Evolutionary conservation across 345 rosid genomes (phyloP), one percentile per base, ranked within the genome.

Genomic region (Geranium rotundifolium): DNA sequence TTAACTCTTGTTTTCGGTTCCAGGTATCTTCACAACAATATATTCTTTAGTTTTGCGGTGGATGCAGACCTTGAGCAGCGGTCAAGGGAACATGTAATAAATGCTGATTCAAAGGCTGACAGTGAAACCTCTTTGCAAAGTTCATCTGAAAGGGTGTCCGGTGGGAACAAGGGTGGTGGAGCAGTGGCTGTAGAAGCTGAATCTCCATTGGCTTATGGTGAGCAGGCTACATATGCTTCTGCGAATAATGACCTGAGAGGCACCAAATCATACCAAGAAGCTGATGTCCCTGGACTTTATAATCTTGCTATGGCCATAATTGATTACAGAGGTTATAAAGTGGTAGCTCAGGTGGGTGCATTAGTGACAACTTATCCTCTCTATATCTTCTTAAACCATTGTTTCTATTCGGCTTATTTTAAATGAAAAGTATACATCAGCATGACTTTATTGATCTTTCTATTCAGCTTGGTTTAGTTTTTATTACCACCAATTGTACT

Each of bases 11-110:
- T 70, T 67, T 62, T 68, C 75, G 67, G 16, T 69, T 70, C 71
- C 71, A 95, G 99, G 99, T 95, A 95, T 80, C 97, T 95, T 68
- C 99, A 95, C 88, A 95, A 95, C 80, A 95, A 95, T 76, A 90
- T 95, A 64, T 95, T 95, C 86, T 95, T 95, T 78, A 95, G 97
- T 80, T 95, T 95, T 80, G 99, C 96, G 62, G 93, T 95, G 64
- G 99, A 95, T 77, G 87, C 91, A 12, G 96, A 88, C 70, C 68
- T 88, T 65, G 96, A 95, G 71, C 95, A 84, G 73, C 73, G 88
- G 17, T 84, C 88, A 29, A 86, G 75, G 86, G 86, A 79, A 69
- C 77, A 56, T 59, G 54, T 62, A 34, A 31, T 62, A 29, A 76
- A 75, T 72, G 19, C 67, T 65, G 68, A 70, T 27, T 56, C 65